Evolutionary conservation across 163 green algal genomes (phyloP).

Genomic region (Scenedesmus sp.): DNA sequence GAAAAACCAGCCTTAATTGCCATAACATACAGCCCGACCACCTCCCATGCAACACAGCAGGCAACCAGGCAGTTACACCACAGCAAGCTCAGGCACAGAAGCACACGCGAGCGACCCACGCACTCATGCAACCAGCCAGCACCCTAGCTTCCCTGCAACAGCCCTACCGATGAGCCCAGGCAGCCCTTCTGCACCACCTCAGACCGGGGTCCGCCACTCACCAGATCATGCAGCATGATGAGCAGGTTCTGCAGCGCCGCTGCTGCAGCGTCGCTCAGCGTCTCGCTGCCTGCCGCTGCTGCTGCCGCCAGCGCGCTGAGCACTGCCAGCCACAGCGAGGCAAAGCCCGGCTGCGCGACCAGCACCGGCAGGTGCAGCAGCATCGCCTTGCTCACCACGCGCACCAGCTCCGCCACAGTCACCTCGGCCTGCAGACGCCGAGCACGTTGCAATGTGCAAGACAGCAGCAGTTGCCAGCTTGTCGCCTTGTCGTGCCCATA

Average conservation of each 20-base stretch:
- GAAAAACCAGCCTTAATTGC: too few relatives aligned
- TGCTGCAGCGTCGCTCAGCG: slow-evolving; percentile 88
- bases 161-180: neutral
- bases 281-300: slow-evolving; percentile 67
- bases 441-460: neutral
- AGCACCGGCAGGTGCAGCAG: slow-evolving; percentile 74
- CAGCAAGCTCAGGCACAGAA: too few relatives aligned
- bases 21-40: too few relatives aligned
- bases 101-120: too few relatives aligned
- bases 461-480: neutral
- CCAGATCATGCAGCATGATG: slow-evolving; percentile 83
- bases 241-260: slow-evolving; percentile 97
- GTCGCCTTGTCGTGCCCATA: neutral
- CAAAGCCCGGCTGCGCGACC: slow-evolving; percentile 20
- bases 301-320: slow-evolving; percentile 56
- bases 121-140: too few relatives aligned
- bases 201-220: neutral
- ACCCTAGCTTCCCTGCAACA: too few relatives aligned
- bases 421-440: slow-evolving; percentile 64
- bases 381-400: slow-evolving; percentile 74
- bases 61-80: too few relatives aligned
- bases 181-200: too few relatives aligned
- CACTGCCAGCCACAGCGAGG: slow-evolving; percentile 55
- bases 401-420: slow-evolving; percentile 72
- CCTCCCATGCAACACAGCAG: too few relatives aligned